Percentiles rank a stretch among this genome's conserved stretches.
Conservation (phyloP, 2,329 filamentous ascomycete species). For the Calonectria pteridis region DNA sequence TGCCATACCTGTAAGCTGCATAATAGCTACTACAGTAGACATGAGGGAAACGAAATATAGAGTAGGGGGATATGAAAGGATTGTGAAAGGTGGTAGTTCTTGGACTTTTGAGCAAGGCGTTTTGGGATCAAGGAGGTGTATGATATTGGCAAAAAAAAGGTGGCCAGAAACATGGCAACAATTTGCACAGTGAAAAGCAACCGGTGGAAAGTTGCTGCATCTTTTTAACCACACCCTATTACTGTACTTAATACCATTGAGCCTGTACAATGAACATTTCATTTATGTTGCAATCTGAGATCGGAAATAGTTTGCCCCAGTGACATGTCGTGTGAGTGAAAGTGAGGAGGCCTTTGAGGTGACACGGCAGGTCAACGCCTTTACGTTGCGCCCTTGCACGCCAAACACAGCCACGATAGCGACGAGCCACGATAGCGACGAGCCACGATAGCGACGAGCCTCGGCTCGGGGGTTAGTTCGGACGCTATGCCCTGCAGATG, state of each 20-base stretch:
- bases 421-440: neutral
- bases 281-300: neutral
- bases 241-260: slow-evolving; percentile 21
- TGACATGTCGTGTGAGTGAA: too few relatives aligned
- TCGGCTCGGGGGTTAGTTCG: slow-evolving; percentile 8
- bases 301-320: neutral
- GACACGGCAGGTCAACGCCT: neutral
- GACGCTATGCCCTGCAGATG: neutral
- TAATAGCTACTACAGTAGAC: slow-evolving; percentile 10
- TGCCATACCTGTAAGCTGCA: slow-evolving; percentile 83
- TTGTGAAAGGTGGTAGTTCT: slow-evolving; percentile 26
- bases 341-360: neutral
- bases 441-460: slow-evolving; percentile 5
- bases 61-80: slow-evolving; percentile 3
- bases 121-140: slow-evolving; percentile 33
- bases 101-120: slow-evolving; percentile 48
- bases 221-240: slow-evolving; percentile 1
- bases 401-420: neutral
- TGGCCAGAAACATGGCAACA: slow-evolving; percentile 10
- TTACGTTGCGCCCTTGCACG: neutral
- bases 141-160: slow-evolving; percentile 23
- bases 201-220: neutral
- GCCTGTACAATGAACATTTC: neutral
- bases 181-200: slow-evolving; percentile 10
- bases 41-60: slow-evolving; percentile 19